phyloP scores from a whole-genome alignment of 352 stramenopile genomes.

The Phytophthora sp. region DNA sequence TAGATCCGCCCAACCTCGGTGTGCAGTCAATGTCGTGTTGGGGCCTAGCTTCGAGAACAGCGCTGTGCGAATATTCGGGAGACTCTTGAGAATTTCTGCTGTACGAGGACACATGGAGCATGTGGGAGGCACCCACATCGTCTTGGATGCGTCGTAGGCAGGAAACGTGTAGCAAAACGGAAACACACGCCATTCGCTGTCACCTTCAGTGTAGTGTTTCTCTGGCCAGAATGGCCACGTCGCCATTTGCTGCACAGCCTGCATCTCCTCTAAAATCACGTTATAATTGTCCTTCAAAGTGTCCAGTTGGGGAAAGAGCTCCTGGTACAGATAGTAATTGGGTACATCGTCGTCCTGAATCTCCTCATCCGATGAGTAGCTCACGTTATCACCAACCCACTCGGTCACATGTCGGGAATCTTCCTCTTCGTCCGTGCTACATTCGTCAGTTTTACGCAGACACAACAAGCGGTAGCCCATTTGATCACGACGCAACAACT shows the following conservation, averaged over 20 bases:
- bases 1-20: constrained; percentile 89
- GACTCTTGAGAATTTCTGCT: constrained; percentile 59
- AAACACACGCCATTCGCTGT: constrained; percentile 87
- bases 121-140: constrained; percentile 80
- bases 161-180: constrained; percentile 93
- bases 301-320: constrained; percentile 82
- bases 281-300: constrained; percentile 72
- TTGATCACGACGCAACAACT: constrained; percentile 50
- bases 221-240: constrained; percentile 87
- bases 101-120: constrained; percentile 84
- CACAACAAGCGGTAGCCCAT: constrained; percentile 63
- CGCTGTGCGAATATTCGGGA: constrained; percentile 82
- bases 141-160: constrained; percentile 84
- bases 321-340: constrained; percentile 79
- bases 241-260: constrained; percentile 52
- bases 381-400: constrained; percentile 39
- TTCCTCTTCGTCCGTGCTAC: constrained; percentile 35
- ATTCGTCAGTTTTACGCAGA: constrained; percentile 45
- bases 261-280: constrained; percentile 83
- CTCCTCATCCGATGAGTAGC: constrained; percentile 52
- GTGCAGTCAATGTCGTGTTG: constrained; percentile 70
- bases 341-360: constrained; percentile 77
- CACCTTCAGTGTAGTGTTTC: constrained; percentile 79
- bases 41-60: constrained; percentile 91
- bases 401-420: constrained; percentile 42